Base-by-base conservation (phyloP, 1,139 yeast species). In the Candida labiduridarum region DNA sequence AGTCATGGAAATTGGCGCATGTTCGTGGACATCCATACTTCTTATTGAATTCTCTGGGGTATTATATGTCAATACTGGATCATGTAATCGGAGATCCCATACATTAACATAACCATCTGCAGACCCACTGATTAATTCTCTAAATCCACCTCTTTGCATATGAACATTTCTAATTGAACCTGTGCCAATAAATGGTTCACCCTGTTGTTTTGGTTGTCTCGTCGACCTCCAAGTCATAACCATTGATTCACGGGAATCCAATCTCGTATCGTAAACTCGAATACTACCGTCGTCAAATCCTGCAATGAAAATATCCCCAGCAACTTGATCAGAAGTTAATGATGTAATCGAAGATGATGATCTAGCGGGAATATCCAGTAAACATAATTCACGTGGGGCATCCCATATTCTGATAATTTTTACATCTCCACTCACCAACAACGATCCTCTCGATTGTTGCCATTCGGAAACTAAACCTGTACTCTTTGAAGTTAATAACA, bases 361-460 rank as follows among this genome's bases (percentile, higher is more conserved):
- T 52, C 97, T 78, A 0, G 96, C 96, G 0, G 98, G 97, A 47
- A 94, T 87, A 62, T 92, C 97, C 29, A 83, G 83, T 48, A 89
- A 76, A 64, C 97, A 87, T 49, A 88, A 75, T 64, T 94, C 99
- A 41, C 97, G 77, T 15, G 96, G 96, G 0, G 98, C 98, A 70
- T 94, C 99, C 99, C 99, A 94, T 1, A 92, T 78, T 53, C 96
- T 76, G 48, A 94, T 90, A 30, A 91, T 85, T 58, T 92, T 89
- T 10, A 90, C 96, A 72, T 94, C 99, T 45, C 99, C 99, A 48
- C 97, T 92, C 1, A 90, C 97, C 49, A 94, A 71, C 42, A 94
- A 72, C 1, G 96, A 84, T 0, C 99, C 99, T 56, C 97, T 76
- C 45, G 95, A 87, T 65, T 94, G 99, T 63, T 92, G 98, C 99